phyloP scores from a whole-genome alignment of 139 green algal species.

The Coelastrella sp. region DNA sequence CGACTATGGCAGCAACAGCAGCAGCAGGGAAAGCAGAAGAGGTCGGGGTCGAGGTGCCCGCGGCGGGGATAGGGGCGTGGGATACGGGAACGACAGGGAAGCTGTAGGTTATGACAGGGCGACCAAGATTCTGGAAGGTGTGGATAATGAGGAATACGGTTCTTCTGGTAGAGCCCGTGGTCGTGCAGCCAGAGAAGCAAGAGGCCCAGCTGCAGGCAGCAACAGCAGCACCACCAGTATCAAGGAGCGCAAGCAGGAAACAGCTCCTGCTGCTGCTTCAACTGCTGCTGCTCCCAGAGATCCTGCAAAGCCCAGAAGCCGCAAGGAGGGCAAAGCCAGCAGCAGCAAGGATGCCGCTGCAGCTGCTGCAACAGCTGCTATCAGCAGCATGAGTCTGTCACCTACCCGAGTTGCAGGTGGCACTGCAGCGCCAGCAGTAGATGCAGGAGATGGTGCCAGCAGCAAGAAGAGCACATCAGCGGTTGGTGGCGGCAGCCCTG shows the following conservation, averaged over 20 bases:
- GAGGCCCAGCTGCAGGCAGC: background rate
- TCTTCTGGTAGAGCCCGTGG: background rate
- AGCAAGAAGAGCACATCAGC: background rate
- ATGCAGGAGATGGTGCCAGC: background rate
- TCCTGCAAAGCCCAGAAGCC: background rate
- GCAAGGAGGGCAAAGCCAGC: background rate
- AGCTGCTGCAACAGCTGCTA: constrained; percentile 15
- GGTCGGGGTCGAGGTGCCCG: background rate
- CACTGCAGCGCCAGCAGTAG: constrained; percentile 5
- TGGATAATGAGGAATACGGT: constrained; percentile 19
- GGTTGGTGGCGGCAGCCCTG: background rate
- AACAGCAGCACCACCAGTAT: background rate
- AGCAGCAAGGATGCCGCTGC: background rate
- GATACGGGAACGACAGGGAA: background rate
- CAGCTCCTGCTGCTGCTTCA: constrained; percentile 14
- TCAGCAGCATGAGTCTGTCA: background rate
- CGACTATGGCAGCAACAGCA: background rate
- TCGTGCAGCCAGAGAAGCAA: background rate
- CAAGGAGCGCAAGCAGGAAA: background rate
- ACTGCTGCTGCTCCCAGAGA: background rate
- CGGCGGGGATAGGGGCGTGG: background rate
- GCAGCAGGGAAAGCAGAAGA: constrained; percentile 5
- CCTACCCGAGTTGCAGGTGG: background rate
- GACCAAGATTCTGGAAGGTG: background rate
- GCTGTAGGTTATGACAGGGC: background rate